Evolutionary conservation across 169 alveolate genomes (phyloP).

Genomic region (Plasmodium cynomolgi): DNA sequence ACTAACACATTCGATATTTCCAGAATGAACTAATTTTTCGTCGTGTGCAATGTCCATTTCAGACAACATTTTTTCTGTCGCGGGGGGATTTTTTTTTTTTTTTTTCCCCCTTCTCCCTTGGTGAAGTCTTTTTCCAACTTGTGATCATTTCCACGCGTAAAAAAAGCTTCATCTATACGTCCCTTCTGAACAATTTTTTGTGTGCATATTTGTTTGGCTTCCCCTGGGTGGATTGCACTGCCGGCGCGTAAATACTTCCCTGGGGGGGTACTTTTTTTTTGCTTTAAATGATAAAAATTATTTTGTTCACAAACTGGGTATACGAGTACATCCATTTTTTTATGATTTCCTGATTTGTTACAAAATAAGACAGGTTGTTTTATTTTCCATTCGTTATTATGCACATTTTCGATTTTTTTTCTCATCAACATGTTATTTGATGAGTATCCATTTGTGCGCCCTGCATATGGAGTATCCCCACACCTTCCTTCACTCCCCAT

Average conservation of each 20-base stretch:
- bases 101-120: not conserved
- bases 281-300: not conserved
- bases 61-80: not conserved
- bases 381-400: not conserved
- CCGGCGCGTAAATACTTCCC: not conserved
- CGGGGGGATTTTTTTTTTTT: not conserved
- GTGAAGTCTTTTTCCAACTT: not conserved
- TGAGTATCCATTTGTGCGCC: not conserved
- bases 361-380: not conserved
- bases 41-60: not conserved
- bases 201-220: not conserved
- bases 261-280: not conserved
- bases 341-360: conserved; percentile 8
- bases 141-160: not conserved
- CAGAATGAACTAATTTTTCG: not conserved
- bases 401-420: not conserved
- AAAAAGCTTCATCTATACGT: not conserved
- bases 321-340: conserved; percentile 2
- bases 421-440: conserved; percentile 5
- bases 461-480: not conserved
- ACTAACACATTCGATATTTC: not conserved
- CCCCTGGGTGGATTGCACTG: not conserved
- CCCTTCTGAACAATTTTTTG: not conserved
- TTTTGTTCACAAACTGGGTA: not conserved
- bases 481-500: not conserved